Conservation (phyloP, 208 protist species). For the Baffinella frigidus region DNA sequence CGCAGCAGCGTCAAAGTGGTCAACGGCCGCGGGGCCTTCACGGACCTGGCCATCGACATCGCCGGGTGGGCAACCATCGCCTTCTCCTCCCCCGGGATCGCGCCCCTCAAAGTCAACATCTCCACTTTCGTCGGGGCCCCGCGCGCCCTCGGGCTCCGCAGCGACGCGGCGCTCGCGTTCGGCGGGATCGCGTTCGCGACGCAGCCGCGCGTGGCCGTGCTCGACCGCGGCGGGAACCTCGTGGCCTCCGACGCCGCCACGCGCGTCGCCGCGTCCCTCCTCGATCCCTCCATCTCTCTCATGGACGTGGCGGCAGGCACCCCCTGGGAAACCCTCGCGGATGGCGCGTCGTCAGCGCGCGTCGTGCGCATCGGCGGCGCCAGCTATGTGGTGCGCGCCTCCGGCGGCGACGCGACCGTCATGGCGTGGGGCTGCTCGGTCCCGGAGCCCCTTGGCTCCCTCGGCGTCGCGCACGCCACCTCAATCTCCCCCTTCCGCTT, state of each 20-base stretch:
- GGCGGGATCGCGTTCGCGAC: background rate
- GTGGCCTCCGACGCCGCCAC: background rate
- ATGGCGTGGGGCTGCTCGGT: background rate
- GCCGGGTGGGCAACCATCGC: background rate
- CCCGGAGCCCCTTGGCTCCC: background rate
- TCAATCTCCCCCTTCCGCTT: too few species aligned
- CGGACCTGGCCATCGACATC: background rate
- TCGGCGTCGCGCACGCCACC: too few species aligned
- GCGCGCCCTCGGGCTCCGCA: background rate
- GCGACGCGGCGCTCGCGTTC: background rate
- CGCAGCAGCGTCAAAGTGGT: background rate
- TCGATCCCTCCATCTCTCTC: background rate
- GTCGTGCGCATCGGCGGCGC: background rate
- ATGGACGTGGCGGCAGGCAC: too few species aligned
- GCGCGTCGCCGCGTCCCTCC: background rate
- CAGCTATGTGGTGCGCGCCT: background rate
- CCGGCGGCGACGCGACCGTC: background rate
- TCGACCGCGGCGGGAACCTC: background rate
- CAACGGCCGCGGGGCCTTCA: background rate
- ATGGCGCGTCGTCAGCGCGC: too few species aligned
- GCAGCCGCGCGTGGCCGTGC: background rate
- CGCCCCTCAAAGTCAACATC: background rate
- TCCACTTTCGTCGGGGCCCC: background rate
- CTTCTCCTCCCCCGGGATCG: background rate
- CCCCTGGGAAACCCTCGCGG: too few species aligned